Evolutionary conservation across 169 alveolate species (phyloP).

Genomic region (Plasmodium falciparum): DNA sequence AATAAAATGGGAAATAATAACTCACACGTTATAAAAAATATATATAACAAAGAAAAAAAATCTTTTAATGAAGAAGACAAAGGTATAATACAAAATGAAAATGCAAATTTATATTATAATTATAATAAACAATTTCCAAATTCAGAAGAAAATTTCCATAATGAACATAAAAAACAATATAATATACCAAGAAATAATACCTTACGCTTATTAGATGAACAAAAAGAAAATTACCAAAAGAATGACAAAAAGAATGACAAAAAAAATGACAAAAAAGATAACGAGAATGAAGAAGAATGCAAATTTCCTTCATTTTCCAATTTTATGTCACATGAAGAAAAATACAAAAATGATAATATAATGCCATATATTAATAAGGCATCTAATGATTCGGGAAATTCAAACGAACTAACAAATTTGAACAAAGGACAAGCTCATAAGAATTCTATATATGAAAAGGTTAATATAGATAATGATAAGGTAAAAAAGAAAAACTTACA

Average conservation of each 20-base stretch:
- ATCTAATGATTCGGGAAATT: too few relatives aligned
- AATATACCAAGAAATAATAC: too few relatives aligned
- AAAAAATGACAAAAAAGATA: background rate
- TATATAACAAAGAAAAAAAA: slow-evolving; percentile 12
- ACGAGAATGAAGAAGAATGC: background rate
- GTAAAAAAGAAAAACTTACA: background rate
- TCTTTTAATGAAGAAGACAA: slow-evolving; percentile 6
- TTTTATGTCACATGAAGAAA: too few relatives aligned
- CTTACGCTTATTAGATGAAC: too few relatives aligned
- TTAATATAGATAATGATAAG: background rate
- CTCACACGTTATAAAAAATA: background rate
- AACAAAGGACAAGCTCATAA: too few relatives aligned
- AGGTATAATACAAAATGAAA: background rate
- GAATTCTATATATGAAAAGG: background rate
- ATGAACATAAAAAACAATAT: too few relatives aligned
- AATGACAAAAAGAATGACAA: background rate
- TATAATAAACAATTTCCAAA: too few relatives aligned
- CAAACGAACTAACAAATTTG: too few relatives aligned
- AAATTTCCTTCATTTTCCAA: too few relatives aligned
- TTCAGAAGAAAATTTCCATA: too few relatives aligned
- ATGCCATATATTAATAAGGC: too few relatives aligned
- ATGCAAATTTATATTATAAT: background rate
- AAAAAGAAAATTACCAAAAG: background rate
- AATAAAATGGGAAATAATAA: slow-evolving; percentile 1
- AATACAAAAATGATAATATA: too few relatives aligned